phyloP scores from a whole-genome alignment of 331 rosid species.

The Saraca asoca region DNA sequence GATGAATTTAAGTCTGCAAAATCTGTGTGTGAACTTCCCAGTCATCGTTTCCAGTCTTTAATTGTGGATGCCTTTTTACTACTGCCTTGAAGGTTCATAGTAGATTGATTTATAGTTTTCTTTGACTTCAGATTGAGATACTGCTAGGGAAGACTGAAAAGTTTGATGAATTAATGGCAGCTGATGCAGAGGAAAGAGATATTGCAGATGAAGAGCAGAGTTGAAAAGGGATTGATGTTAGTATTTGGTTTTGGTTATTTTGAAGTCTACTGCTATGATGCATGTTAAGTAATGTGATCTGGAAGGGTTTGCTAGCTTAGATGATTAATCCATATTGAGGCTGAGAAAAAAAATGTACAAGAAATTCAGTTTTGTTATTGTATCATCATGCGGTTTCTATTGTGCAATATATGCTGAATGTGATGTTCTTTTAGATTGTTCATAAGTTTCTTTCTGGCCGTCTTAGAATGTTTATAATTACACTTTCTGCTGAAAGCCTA shows the following conservation, averaged over 20 bases:
- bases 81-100: background rate
- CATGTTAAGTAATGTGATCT: conserved; percentile 10
- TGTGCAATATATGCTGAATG: background rate
- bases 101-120: background rate
- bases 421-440: background rate
- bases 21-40: background rate
- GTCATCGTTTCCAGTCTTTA: background rate
- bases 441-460: background rate
- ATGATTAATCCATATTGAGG: conserved; percentile 23
- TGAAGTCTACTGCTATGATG: background rate
- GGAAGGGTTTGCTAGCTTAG: conserved; percentile 9
- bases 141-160: conserved; percentile 52
- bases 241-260: conserved; percentile 10
- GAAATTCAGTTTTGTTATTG: conserved; percentile 9
- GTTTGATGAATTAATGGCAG: conserved; percentile 61
- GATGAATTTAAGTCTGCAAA: background rate
- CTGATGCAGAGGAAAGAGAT: conserved; percentile 60
- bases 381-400: conserved; percentile 17
- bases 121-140: conserved; percentile 52
- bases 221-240: conserved; percentile 20
- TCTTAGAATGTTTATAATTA: too few species aligned
- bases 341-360: background rate
- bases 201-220: conserved; percentile 48
- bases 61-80: background rate
- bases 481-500: too few species aligned